Conservation (phyloP, 179 eudicot genomes). For the Gypsophila paniculata region DNA sequence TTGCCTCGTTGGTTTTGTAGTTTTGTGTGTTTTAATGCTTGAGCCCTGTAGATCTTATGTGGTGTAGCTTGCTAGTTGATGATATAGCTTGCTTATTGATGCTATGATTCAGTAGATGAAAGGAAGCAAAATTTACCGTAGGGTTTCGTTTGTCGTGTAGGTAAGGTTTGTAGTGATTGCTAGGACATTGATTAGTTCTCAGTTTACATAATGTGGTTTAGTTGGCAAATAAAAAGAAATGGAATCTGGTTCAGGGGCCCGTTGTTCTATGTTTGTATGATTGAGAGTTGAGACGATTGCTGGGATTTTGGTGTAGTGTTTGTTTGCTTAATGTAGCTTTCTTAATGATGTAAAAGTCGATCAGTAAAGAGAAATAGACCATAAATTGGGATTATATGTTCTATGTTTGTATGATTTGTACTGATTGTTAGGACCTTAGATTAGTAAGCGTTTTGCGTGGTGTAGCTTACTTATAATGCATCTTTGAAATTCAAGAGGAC, state of each 20-base stretch:
- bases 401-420: background rate
- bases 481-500: too few relatives aligned
- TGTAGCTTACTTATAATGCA: constrained; percentile 16
- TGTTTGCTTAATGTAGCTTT: background rate
- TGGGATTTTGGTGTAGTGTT: too few relatives aligned
- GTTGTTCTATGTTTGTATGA: too few relatives aligned
- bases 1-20: background rate
- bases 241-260: too few relatives aligned
- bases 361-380: background rate
- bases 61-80: background rate
- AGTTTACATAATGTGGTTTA: background rate
- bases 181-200: background rate
- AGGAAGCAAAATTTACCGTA: background rate
- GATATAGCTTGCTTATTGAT: background rate
- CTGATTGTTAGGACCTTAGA: background rate
- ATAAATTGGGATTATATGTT: background rate
- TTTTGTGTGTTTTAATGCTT: background rate
- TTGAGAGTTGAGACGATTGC: too few relatives aligned
- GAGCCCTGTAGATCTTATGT: background rate
- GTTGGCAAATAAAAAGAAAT: too few relatives aligned
- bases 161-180: background rate
- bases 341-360: background rate
- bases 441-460: background rate
- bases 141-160: background rate
- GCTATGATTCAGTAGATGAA: background rate